Conservation (phyloP, 2,329 filamentous ascomycete species). For the Capronia epimyces region DNA sequence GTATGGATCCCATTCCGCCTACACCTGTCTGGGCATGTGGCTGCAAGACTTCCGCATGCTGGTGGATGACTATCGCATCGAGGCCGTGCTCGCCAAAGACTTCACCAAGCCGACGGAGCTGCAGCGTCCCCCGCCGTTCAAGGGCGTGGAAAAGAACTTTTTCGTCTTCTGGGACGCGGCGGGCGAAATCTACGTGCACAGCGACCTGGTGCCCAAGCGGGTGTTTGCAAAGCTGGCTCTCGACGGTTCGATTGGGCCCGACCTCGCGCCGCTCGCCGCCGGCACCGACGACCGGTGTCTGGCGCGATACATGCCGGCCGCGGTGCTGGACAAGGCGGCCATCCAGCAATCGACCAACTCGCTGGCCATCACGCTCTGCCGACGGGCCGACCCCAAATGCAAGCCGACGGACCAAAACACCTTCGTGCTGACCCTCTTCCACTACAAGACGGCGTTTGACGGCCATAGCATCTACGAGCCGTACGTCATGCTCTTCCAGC, state of each 20-base stretch:
- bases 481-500: conserved; percentile 24
- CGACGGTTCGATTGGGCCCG: conserved; percentile 45
- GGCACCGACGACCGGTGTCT: conserved; percentile 45
- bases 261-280: conserved; percentile 41
- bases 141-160: conserved; percentile 55
- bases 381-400: conserved; percentile 39
- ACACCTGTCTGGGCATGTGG: conserved; percentile 55
- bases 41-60: conserved; percentile 51
- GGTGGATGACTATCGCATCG: conserved; percentile 4
- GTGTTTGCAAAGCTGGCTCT: conserved; percentile 44
- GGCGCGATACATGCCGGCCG: conserved; percentile 42
- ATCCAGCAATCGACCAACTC: conserved; percentile 59
- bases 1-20: conserved; percentile 52
- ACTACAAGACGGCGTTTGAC: conserved; percentile 48
- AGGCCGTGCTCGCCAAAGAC: neutral
- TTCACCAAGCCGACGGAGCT: conserved; percentile 30
- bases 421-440: conserved; percentile 51
- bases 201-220: conserved; percentile 49
- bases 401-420: conserved; percentile 45
- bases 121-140: conserved; percentile 45
- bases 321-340: conserved; percentile 37
- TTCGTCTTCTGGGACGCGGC: conserved; percentile 55
- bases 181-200: conserved; percentile 48
- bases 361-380: conserved; percentile 51
- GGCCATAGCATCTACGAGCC: conserved; percentile 37